These are phyloP conservation scores for Mycena olivaceomarginata DNA, from an alignment of 768 basidiomycete species.

Conservation along the genomic window DNA sequence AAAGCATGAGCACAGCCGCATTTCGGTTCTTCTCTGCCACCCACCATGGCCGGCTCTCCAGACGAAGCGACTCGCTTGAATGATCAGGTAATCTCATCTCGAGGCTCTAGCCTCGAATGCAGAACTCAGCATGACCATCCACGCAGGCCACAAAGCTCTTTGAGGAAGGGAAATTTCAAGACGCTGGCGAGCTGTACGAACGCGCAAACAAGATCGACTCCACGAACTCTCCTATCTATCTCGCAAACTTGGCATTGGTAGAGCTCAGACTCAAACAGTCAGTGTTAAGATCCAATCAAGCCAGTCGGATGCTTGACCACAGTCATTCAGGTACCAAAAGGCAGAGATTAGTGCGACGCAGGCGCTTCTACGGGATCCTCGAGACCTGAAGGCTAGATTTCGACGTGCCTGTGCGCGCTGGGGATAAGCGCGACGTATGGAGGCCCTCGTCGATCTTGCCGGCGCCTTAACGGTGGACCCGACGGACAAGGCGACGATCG, in stretches of 20 bases:
- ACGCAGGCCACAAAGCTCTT: slow-evolving; percentile 17
- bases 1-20: no score
- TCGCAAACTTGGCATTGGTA: slow-evolving; percentile 27
- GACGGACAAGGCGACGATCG: no score
- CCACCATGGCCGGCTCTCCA: background rate
- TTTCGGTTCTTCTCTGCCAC: no score
- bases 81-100: slow-evolving; percentile 9
- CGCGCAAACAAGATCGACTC: slow-evolving; percentile 16
- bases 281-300: background rate
- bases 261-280: slow-evolving; percentile 17
- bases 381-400: no score
- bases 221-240: slow-evolving; percentile 14
- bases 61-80: slow-evolving; percentile 5
- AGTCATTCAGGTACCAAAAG: background rate
- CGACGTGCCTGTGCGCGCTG: no score
- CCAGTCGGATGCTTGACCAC: background rate
- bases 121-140: no score
- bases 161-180: slow-evolving; percentile 16
- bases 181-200: slow-evolving; percentile 11
- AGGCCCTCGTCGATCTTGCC: no score
- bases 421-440: no score
- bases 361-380: background rate
- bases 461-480: no score
- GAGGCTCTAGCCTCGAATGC: background rate
- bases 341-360: slow-evolving; percentile 20